phyloP scores from a whole-genome alignment of 2,329 filamentous ascomycete species.

The Pezicula rhizophila region DNA sequence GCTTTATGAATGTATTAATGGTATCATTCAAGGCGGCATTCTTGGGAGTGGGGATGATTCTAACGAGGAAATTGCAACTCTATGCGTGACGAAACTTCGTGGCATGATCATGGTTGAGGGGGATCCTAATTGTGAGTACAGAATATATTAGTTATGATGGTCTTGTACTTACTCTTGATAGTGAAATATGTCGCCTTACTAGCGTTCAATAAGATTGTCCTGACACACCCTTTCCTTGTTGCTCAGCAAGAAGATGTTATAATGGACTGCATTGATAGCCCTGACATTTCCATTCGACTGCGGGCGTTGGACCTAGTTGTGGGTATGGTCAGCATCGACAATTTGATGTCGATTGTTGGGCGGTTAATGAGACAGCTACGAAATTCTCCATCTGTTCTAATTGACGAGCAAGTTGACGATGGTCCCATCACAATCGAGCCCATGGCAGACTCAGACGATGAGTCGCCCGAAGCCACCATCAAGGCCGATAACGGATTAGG shows the following conservation, averaged over 20 bases:
- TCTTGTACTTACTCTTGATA: slow-evolving; percentile 29
- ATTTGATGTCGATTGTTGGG: slow-evolving; percentile 76
- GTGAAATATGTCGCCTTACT: slow-evolving; percentile 96
- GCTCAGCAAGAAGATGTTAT: slow-evolving; percentile 94
- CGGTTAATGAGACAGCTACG: slow-evolving; percentile 83
- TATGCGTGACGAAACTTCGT: slow-evolving; percentile 88
- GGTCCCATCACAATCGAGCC: slow-evolving; percentile 29
- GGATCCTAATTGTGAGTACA: slow-evolving; percentile 77
- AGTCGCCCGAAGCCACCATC: slow-evolving; percentile 43
- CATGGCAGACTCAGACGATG: slow-evolving; percentile 46
- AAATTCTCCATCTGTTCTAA: slow-evolving; percentile 48
- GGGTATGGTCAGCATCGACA: slow-evolving; percentile 88
- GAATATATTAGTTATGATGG: slow-evolving; percentile 9
- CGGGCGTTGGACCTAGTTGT: slow-evolving; percentile 87
- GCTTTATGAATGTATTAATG: slow-evolving; percentile 96
- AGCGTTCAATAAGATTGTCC: slow-evolving; percentile 91
- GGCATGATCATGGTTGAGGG: slow-evolving; percentile 92
- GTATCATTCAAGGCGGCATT: slow-evolving; percentile 94
- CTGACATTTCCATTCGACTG: slow-evolving; percentile 91
- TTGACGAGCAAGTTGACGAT: slow-evolving; percentile 39
- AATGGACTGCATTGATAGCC: slow-evolving; percentile 89
- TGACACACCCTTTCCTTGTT: slow-evolving; percentile 82
- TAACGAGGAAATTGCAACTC: slow-evolving; percentile 80
- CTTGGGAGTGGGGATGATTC: slow-evolving; percentile 75
- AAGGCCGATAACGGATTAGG: slow-evolving; percentile 44